These are phyloP conservation scores for Dendrobium chrysotoxum DNA, from an alignment of 106 monocot species.

Conservation along the genomic window DNA sequence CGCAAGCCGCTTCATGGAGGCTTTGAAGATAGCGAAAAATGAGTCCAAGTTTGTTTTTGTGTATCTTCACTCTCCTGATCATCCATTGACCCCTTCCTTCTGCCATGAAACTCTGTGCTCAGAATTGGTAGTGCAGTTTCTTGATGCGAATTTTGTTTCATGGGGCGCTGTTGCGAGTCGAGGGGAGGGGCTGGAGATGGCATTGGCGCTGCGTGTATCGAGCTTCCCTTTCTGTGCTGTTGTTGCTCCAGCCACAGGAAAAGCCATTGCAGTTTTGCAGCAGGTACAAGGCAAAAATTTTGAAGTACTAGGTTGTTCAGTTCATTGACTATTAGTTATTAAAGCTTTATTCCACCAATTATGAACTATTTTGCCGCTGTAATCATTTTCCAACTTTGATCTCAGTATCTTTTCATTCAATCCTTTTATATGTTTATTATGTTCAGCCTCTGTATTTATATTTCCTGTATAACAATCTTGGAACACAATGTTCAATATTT, in stretches of 20 bases:
- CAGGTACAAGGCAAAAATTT: constrained; percentile 8
- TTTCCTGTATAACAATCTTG: no score
- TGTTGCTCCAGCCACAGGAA: constrained; percentile 12
- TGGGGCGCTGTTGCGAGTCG: constrained; percentile 18
- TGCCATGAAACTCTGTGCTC: constrained; percentile 28
- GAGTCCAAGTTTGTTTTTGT: constrained; percentile 31
- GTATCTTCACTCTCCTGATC: constrained; percentile 27
- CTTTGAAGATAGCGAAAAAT: constrained; percentile 15
- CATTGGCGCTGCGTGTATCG: constrained; percentile 9
- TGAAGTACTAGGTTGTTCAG: no score
- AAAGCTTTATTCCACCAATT: not conserved
- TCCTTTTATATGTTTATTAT: no score
- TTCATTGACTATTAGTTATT: no score
- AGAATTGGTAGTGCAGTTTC: constrained; percentile 22
- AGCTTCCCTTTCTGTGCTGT: constrained; percentile 31
- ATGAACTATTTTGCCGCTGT: no score
- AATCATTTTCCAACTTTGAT: no score
- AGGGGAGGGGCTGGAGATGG: constrained; percentile 20
- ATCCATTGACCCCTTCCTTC: constrained; percentile 13
- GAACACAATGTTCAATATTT: no score
- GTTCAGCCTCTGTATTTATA: no score
- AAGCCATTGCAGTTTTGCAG: constrained; percentile 23
- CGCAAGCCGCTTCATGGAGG: constrained; percentile 17
- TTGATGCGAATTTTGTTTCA: constrained; percentile 27
- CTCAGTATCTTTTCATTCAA: no score